A percentile compares a stretch with the other conserved stretches of the same genome.
phyloP scores from a whole-genome alignment of 257 asterid species.

The Perilla frutescens region DNA sequence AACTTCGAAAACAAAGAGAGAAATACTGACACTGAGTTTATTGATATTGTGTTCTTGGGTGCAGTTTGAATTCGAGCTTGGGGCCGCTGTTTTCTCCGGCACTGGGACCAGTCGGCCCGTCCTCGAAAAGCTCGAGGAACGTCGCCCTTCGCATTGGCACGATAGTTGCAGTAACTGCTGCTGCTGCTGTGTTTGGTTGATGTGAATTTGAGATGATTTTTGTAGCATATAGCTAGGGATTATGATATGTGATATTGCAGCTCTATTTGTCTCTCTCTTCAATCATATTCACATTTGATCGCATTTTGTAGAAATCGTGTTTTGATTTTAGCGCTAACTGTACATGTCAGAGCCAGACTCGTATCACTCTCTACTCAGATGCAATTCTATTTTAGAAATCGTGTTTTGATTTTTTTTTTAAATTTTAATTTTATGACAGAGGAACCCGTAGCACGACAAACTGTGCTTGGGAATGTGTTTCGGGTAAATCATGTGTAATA shows the following conservation, averaged over 20 bases:
- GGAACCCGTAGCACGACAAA: no score
- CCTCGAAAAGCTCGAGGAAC: slow-evolving; percentile 33
- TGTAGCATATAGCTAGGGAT: slow-evolving; percentile 32
- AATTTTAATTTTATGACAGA: no score
- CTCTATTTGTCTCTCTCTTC: neutral
- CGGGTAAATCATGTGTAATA: no score
- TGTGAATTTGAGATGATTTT: slow-evolving; percentile 40
- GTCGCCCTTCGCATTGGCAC: slow-evolving; percentile 27
- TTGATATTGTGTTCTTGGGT: neutral
- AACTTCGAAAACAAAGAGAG: neutral
- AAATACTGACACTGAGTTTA: neutral
- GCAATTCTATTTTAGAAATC: no score
- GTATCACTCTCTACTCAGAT: neutral
- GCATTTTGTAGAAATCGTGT: neutral
- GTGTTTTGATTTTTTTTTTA: no score
- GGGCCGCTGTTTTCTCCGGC: slow-evolving; percentile 57
- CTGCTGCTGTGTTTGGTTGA: slow-evolving; percentile 34
- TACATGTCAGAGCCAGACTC: slow-evolving; percentile 8
- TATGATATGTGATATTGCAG: slow-evolving; percentile 18
- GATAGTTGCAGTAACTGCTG: slow-evolving; percentile 40
- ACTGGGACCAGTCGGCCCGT: slow-evolving; percentile 56
- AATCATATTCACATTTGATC: slow-evolving; percentile 6
- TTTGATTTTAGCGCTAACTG: slow-evolving; percentile 5
- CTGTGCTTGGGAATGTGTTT: no score
- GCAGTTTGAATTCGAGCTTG: slow-evolving; percentile 57